Percentiles rank a stretch among this genome's conserved stretches.
Evolutionary conservation across 371 early-diverging fungal species (phyloP).

Genomic region (Apophysomyces trapeziformis): DNA sequence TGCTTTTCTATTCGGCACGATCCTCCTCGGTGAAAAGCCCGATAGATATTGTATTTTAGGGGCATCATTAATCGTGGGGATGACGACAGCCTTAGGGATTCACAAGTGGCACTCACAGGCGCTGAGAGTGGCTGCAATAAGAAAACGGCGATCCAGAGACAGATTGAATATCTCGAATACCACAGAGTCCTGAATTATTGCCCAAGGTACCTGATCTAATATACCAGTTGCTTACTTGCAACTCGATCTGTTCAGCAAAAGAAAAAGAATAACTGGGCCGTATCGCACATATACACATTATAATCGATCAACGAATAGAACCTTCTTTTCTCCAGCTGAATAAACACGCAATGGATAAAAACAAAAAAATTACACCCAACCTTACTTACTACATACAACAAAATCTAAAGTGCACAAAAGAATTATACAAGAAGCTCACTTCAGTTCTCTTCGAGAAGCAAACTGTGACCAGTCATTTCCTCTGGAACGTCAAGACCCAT

Average conservation of each 20-base stretch:
- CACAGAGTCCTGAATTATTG: background rate
- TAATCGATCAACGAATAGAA: too few species aligned
- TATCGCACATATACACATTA: too few species aligned
- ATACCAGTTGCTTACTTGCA: background rate
- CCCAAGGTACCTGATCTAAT: background rate
- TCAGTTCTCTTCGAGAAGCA: slow-evolving; percentile 34
- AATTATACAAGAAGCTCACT: background rate
- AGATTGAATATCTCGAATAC: background rate
- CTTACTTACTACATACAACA: slow-evolving; percentile 9
- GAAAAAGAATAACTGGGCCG: background rate
- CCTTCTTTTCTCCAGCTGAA: too few species aligned
- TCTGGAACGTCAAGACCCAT: slow-evolving; percentile 94
- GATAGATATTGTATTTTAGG: slow-evolving; percentile 60
- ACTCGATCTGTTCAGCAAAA: background rate
- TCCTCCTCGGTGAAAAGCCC: slow-evolving; percentile 71
- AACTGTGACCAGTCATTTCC: slow-evolving; percentile 93
- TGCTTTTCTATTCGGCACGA: slow-evolving; percentile 75
- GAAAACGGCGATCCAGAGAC: slow-evolving; percentile 6
- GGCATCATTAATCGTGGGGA: slow-evolving; percentile 66
- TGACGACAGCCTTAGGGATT: slow-evolving; percentile 69
- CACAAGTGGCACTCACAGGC: slow-evolving; percentile 54
- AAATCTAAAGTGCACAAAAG: slow-evolving; percentile 5
- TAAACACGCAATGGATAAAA: background rate
- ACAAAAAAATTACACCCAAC: background rate
- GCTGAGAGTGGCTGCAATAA: slow-evolving; percentile 1